A percentile compares a stretch with the other conserved stretches of the same genome.
phyloP scores from a whole-genome alignment of 495 filamentous ascomycete genomes.

The Penicillium canescens region DNA sequence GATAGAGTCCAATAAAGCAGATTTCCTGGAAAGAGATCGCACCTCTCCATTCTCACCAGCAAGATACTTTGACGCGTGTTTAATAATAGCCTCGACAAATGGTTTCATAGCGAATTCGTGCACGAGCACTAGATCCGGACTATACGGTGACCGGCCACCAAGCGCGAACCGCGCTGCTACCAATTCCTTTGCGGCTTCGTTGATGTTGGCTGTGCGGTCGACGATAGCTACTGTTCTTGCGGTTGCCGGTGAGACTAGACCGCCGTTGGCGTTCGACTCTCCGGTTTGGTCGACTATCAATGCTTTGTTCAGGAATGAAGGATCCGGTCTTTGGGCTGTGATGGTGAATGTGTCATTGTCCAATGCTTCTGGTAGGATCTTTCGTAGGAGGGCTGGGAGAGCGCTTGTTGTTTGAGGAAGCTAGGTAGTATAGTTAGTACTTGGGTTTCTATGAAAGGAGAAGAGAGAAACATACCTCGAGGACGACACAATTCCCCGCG shows the following conservation, averaged over 20 bases:
- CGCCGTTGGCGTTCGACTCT: conserved; percentile 3
- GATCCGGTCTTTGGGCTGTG: conserved; percentile 20
- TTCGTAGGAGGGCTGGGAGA: conserved; percentile 36
- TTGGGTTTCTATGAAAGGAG: background rate
- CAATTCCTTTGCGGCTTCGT: conserved; percentile 44
- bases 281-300: conserved; percentile 20
- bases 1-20: conserved; percentile 22
- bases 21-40: conserved; percentile 16
- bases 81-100: conserved; percentile 46
- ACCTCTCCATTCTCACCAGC: conserved; percentile 29
- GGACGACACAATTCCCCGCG: conserved; percentile 52
- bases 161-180: conserved; percentile 51
- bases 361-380: conserved; percentile 37
- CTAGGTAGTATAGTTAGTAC: conserved; percentile 14
- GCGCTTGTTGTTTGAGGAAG: conserved; percentile 37
- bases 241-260: conserved; percentile 31
- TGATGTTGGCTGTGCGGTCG: conserved; percentile 51
- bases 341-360: conserved; percentile 47
- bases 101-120: conserved; percentile 55
- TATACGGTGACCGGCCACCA: conserved; percentile 50
- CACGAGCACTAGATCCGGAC: conserved; percentile 55
- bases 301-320: conserved; percentile 17
- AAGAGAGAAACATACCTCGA: conserved; percentile 39
- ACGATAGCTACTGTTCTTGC: conserved; percentile 48
- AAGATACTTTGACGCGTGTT: conserved; percentile 34